Percentiles rank a stretch among this genome's conserved stretches.
phyloP scores from a whole-genome alignment of 805 yeast genomes.

The Torulaspora delbrueckii region DNA sequence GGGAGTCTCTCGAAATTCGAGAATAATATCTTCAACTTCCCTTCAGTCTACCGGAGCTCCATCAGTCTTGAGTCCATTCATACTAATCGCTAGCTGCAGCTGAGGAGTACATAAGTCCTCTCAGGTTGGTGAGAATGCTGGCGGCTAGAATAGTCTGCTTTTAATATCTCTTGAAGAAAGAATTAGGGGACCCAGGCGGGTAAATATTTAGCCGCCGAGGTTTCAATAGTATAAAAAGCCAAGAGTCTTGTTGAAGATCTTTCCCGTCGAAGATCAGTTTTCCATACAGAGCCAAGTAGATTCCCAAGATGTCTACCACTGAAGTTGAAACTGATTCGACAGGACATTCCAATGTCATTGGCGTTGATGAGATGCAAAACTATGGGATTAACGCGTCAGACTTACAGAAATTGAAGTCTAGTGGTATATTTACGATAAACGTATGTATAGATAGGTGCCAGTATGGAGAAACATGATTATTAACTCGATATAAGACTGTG shows the following conservation, averaged over 20 bases:
- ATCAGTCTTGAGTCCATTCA: no score
- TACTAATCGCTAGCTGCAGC: no score
- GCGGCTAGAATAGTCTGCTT: not conserved
- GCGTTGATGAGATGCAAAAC: slow-evolving; percentile 51
- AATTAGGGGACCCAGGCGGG: slow-evolving; percentile 5
- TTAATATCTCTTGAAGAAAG: not conserved
- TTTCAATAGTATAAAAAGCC: not conserved
- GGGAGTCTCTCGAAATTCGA: no score
- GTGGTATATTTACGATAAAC: slow-evolving; percentile 63
- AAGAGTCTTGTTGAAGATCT: not conserved
- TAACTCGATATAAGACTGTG: slow-evolving; percentile 38
- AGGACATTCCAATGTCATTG: slow-evolving; percentile 27
- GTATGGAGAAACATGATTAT: slow-evolving; percentile 20
- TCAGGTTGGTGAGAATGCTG: not conserved
- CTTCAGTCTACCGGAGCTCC: no score
- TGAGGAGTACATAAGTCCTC: no score
- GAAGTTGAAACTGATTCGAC: slow-evolving; percentile 23
- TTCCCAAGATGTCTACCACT: slow-evolving; percentile 13
- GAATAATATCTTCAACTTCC: no score
- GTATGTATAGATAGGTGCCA: slow-evolving; percentile 38
- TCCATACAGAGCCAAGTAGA: not conserved
- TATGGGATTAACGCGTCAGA: slow-evolving; percentile 72
- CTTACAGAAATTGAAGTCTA: slow-evolving; percentile 58
- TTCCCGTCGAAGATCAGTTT: not conserved
- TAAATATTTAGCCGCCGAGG: slow-evolving; percentile 14